phyloP scores from a whole-genome alignment of 257 asterid species.

The Jaltomata sinuosa region DNA sequence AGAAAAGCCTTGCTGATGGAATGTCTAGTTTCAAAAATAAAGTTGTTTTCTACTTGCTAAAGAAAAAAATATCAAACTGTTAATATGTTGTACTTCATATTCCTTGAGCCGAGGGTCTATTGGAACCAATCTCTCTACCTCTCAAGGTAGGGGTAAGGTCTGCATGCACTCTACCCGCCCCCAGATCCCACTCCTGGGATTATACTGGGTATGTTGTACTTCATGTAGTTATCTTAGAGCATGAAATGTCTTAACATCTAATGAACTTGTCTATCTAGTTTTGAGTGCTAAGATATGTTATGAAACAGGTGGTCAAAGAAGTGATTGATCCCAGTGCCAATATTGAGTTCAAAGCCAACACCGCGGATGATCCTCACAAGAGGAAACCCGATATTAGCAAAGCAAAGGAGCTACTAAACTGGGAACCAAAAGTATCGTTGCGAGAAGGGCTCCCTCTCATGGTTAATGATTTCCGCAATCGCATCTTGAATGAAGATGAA shows the following conservation, averaged over 20 bases:
- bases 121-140: too few species aligned
- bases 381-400: slow-evolving; percentile 91
- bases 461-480: slow-evolving; percentile 83
- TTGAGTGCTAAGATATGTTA: not conserved
- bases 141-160: too few species aligned
- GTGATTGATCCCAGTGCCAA: slow-evolving; percentile 83
- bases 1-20: not conserved
- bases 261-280: not conserved
- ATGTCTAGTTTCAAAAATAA: not conserved
- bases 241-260: not conserved
- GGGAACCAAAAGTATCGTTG: slow-evolving; percentile 91
- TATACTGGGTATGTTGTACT: not conserved
- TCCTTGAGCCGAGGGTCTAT: too few species aligned
- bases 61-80: not conserved
- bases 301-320: slow-evolving; percentile 79
- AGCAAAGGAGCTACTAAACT: slow-evolving; percentile 85
- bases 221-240: not conserved
- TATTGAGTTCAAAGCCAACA: slow-evolving; percentile 73
- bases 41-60: not conserved
- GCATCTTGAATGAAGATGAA: slow-evolving; percentile 97
- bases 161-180: too few species aligned
- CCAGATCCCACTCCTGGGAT: too few species aligned
- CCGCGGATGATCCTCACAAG: slow-evolving; percentile 98
- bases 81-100: not conserved
- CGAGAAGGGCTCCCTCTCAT: slow-evolving; percentile 82